Conservation (phyloP, 257 asterid genomes). For the Solanum sejunctum region DNA sequence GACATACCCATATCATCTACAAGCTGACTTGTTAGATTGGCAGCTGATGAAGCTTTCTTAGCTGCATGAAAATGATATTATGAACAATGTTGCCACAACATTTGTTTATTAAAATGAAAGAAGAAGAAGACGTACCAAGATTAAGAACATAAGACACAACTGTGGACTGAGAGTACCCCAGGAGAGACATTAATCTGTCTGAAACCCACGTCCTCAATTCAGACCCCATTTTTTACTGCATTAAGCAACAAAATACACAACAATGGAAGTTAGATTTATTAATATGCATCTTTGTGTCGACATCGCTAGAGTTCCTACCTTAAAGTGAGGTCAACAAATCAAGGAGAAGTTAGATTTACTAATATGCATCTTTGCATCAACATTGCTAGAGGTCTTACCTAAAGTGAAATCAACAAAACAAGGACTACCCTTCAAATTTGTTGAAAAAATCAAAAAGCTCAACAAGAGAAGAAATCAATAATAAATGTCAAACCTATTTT, state of each 20-base stretch:
- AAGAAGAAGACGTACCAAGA: slow-evolving; percentile 24
- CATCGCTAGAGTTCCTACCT: not conserved
- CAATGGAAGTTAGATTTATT: not conserved
- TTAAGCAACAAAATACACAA: not conserved
- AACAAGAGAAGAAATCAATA: not conserved
- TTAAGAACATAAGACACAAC: slow-evolving; percentile 59
- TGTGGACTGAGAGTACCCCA: slow-evolving; percentile 69
- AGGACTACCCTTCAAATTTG: not conserved
- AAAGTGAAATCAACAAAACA: too few relatives aligned
- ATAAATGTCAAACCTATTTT: not conserved
- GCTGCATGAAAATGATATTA: slow-evolving; percentile 29
- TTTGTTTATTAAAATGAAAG: not conserved
- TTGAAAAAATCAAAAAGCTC: not conserved
- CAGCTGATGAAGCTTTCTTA: slow-evolving; percentile 71
- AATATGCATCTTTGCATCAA: not conserved
- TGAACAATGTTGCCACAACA: not conserved
- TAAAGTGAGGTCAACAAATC: not conserved
- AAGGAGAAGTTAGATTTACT: not conserved
- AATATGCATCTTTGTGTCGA: not conserved
- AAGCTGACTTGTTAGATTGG: slow-evolving; percentile 54
- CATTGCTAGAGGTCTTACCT: not conserved
- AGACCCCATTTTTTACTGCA: slow-evolving; percentile 40
- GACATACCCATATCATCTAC: slow-evolving; percentile 52
- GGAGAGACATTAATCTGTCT: slow-evolving; percentile 48
- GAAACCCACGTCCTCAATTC: slow-evolving; percentile 81